Evolutionary conservation across 352 stramenopile genomes (phyloP), one percentile per base, ranked within the genome.

Genomic region (Phytophthora idaei): DNA sequence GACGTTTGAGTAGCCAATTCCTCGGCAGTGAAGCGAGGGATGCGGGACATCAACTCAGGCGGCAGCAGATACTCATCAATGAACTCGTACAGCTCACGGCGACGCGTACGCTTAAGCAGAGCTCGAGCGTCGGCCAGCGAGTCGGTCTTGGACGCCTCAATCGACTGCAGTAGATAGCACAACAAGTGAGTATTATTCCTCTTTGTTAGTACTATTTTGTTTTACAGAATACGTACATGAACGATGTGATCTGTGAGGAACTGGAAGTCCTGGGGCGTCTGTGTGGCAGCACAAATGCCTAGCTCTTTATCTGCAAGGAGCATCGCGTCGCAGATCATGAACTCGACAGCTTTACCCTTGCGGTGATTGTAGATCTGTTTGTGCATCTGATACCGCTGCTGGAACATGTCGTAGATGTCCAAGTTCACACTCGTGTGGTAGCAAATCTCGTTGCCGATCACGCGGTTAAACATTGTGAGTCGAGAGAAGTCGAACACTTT

Each of bases 281-380:
- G 71, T 2, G 85, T 92, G 2, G 85, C 79, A 2, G 64, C 75
- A 25, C 68, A 91, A 54, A 94, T 94, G 1, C 81, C 83, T 2
- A 94, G 67, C 55, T 90, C 79, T 29, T 88, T 89, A 39, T 94
- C 83, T 3, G 90, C 87, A 10, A 85, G 57, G 17, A 92, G 56
- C 76, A 97, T 87, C 32, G 88, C 88, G 67, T 97, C 91, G 57
- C 81, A 90, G 44, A 97, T 89, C 91, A 97, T 97, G 39, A 90
- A 95, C 62, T 97, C 91, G 27, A 96, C 82, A 1, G 91, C 90
- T 46, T 94, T 96, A 54, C 79, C 82, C 62, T 95, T 94, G 69
- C 89, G 85, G 58, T 97, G 91, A 59, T 93, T 92, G 71, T 97
- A 97, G 56, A 94, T 93, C 64, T 90, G 71, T 56, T 94, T 94